These are phyloP conservation scores for Plasmodium chabaudi DNA, from an alignment of 169 alveolate species.

Conservation along the genomic window DNA sequence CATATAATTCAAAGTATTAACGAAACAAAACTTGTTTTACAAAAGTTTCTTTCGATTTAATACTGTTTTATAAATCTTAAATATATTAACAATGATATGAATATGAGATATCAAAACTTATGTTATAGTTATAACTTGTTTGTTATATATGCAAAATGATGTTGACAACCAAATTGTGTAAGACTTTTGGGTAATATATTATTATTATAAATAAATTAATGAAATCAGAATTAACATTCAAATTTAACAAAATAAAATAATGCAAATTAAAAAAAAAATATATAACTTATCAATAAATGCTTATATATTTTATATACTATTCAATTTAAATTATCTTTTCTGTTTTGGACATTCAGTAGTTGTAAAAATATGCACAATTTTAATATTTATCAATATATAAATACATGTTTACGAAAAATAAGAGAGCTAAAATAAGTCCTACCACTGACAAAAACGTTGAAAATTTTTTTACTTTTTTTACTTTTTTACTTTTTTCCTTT, in stretches of 20 bases:
- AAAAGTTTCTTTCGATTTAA: background rate
- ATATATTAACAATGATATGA: background rate
- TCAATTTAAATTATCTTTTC: slow-evolving; percentile 39
- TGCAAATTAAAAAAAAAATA: slow-evolving; percentile 66
- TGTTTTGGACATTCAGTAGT: slow-evolving; percentile 35
- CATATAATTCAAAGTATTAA: background rate
- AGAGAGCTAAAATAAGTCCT: background rate
- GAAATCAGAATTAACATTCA: slow-evolving; percentile 8
- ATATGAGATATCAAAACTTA: background rate
- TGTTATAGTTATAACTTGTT: background rate
- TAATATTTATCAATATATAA: background rate
- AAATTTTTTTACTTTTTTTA: background rate
- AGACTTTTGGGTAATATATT: slow-evolving; percentile 14
- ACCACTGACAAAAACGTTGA: background rate
- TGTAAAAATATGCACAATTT: slow-evolving; percentile 11
- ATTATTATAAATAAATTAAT: slow-evolving; percentile 11
- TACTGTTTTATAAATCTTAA: background rate
- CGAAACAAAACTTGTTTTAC: background rate
- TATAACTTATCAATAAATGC: slow-evolving; percentile 59
- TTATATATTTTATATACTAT: slow-evolving; percentile 43
- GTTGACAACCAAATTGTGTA: slow-evolving; percentile 21
- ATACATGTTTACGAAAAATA: background rate
- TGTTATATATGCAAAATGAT: slow-evolving; percentile 27
- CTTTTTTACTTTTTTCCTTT: background rate
- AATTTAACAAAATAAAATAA: slow-evolving; percentile 37